Evolutionary conservation across 306 rosid genomes (phyloP).

Genomic region (Vigna unguiculata): DNA sequence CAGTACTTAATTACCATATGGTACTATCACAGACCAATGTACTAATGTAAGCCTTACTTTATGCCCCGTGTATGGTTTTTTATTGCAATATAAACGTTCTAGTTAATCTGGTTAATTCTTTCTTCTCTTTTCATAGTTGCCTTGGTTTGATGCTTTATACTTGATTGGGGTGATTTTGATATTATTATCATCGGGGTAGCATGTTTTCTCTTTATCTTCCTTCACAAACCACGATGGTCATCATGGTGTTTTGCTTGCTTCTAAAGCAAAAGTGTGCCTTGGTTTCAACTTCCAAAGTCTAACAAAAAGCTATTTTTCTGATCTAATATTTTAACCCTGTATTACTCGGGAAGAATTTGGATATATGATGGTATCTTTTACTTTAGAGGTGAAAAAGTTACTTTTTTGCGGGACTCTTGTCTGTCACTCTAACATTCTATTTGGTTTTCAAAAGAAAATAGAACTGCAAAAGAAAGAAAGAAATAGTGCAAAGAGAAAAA

Average conservation of each 20-base stretch:
- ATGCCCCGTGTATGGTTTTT: slow-evolving; percentile 24
- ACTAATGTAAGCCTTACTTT: slow-evolving; percentile 52
- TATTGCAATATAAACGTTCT: not conserved
- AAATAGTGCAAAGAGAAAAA: no score
- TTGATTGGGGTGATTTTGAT: not conserved
- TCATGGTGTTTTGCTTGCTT: slow-evolving; percentile 42
- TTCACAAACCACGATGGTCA: slow-evolving; percentile 5
- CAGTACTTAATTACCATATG: slow-evolving; percentile 45
- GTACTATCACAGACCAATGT: slow-evolving; percentile 40
- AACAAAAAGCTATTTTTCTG: not conserved
- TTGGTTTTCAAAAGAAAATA: no score
- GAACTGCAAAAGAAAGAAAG: no score
- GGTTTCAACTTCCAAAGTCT: not conserved
- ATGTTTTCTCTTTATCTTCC: not conserved
- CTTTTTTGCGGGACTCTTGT: slow-evolving; percentile 3
- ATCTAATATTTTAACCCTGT: not conserved
- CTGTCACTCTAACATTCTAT: not conserved
- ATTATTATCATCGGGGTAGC: not conserved
- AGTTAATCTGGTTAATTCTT: not conserved
- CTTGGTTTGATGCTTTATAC: not conserved
- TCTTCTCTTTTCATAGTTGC: not conserved
- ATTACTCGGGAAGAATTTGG: not conserved
- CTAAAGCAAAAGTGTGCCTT: slow-evolving; percentile 33
- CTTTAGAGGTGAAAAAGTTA: not conserved
- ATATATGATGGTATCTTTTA: slow-evolving; percentile 22